Evolutionary conservation across 805 yeast genomes (phyloP).

Genomic region (Ogataea sp.): DNA sequence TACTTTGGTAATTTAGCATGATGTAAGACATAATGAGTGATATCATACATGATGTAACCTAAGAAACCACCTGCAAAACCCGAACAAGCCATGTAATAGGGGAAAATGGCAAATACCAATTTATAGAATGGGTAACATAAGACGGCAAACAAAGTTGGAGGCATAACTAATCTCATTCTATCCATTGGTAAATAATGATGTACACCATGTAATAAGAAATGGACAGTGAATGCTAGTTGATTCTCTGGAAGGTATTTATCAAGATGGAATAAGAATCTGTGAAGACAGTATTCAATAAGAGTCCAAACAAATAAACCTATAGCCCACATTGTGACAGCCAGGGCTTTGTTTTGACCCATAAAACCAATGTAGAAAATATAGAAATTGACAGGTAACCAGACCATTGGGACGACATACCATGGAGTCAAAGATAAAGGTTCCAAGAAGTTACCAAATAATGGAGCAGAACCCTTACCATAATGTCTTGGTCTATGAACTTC

Average conservation of each 20-base stretch:
- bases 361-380: slow-evolving; percentile 56
- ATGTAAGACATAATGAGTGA: slow-evolving; percentile 90
- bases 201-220: slow-evolving; percentile 89
- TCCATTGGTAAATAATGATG: slow-evolving; percentile 99
- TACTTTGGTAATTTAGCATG: slow-evolving; percentile 75
- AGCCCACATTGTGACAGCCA: slow-evolving; percentile 51
- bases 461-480: slow-evolving; percentile 96
- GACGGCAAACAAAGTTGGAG: slow-evolving; percentile 75
- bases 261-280: slow-evolving; percentile 88
- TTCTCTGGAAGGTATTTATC: slow-evolving; percentile 82
- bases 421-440: slow-evolving; percentile 90
- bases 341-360: slow-evolving; percentile 33
- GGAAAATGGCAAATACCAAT: slow-evolving; percentile 67
- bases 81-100: slow-evolving; percentile 78
- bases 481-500: slow-evolving; percentile 98
- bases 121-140: slow-evolving; percentile 76
- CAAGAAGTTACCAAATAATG: slow-evolving; percentile 85
- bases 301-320: slow-evolving; percentile 94
- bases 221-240: slow-evolving; percentile 66
- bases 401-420: slow-evolving; percentile 84
- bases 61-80: slow-evolving; percentile 94
- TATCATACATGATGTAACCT: slow-evolving; percentile 89
- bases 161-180: slow-evolving; percentile 85
- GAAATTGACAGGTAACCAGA: slow-evolving; percentile 82
- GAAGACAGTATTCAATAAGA: slow-evolving; percentile 77